Conservation (phyloP, 2,329 filamentous ascomycete genomes). For the Clonostachys sp. region DNA sequence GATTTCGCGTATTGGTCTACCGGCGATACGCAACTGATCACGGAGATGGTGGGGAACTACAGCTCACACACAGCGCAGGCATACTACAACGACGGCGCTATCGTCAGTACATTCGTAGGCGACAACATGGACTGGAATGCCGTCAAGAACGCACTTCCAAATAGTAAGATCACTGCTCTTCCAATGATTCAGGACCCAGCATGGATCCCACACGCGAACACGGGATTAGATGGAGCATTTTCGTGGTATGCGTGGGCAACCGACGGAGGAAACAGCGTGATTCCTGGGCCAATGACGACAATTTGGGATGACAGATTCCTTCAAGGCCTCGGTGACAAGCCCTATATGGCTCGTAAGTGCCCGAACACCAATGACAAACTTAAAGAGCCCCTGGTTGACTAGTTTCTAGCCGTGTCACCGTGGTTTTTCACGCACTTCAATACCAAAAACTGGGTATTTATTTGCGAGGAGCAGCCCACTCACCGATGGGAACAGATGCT, state of each 20-base stretch:
- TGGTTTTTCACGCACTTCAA: conserved; percentile 16
- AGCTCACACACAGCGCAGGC: conserved; percentile 8
- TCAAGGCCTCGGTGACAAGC: conserved; percentile 5
- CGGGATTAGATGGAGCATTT: conserved; percentile 11
- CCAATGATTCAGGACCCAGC: conserved; percentile 10
- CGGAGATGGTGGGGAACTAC: conserved; percentile 8
- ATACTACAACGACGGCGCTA: conserved; percentile 8
- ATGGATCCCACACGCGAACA: conserved; percentile 4
- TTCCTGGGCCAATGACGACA: conserved; percentile 11
- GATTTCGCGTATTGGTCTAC: conserved; percentile 14
- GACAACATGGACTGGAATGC: conserved; percentile 12
- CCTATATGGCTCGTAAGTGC: conserved; percentile 13
- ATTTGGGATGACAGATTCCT: conserved; percentile 10
- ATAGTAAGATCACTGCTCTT: conserved; percentile 10
- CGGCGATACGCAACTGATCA: conserved; percentile 9
- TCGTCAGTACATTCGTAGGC: conserved; percentile 14
- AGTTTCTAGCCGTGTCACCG: conserved; percentile 8
- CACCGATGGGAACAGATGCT: conserved; percentile 13
- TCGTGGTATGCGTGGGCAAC: conserved; percentile 14
- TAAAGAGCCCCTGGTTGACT: background rate
- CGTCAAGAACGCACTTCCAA: conserved; percentile 7
- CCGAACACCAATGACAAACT: background rate
- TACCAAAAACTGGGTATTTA: conserved; percentile 13
- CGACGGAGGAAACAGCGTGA: conserved; percentile 11
- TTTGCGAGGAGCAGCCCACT: conserved; percentile 12